phyloP scores from a whole-genome alignment of 495 filamentous ascomycete genomes.

The Daldinia grandis region DNA sequence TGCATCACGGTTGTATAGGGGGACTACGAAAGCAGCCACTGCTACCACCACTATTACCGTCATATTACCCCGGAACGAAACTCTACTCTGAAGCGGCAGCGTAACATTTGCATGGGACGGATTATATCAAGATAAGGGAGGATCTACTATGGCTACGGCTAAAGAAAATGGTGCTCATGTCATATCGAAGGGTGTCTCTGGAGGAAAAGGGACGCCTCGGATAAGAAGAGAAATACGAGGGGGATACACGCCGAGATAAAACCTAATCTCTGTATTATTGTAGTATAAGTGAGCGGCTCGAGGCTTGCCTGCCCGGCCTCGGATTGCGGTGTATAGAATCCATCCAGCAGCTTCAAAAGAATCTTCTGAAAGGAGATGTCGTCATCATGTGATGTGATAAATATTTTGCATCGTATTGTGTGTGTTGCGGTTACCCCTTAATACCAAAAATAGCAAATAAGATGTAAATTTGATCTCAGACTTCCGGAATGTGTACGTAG shows the following conservation, averaged over 20 bases:
- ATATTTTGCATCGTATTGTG: background rate
- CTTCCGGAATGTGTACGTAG: background rate
- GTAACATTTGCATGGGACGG: constrained; percentile 28
- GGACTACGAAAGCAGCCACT: constrained; percentile 4
- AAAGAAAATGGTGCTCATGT: constrained; percentile 25
- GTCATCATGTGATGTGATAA: background rate
- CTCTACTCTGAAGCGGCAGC: constrained; percentile 33
- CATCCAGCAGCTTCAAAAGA: background rate
- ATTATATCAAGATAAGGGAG: constrained; percentile 6
- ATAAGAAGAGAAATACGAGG: constrained; percentile 3
- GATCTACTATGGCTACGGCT: background rate
- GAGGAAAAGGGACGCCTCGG: background rate
- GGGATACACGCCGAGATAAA: constrained; percentile 19
- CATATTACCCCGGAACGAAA: constrained; percentile 15
- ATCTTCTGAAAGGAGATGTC: background rate
- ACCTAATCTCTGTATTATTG: constrained; percentile 47
- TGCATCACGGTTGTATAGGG: constrained; percentile 24
- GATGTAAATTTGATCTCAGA: background rate
- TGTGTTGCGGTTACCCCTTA: background rate
- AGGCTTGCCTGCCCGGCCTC: constrained; percentile 14
- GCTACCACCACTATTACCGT: background rate
- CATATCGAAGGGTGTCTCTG: background rate
- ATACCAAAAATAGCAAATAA: constrained; percentile 1
- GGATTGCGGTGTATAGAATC: constrained; percentile 25
- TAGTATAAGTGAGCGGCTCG: constrained; percentile 36